Evolutionary conservation across 2,329 filamentous ascomycete species (phyloP).

Genomic region (Cytospora piceicola): DNA sequence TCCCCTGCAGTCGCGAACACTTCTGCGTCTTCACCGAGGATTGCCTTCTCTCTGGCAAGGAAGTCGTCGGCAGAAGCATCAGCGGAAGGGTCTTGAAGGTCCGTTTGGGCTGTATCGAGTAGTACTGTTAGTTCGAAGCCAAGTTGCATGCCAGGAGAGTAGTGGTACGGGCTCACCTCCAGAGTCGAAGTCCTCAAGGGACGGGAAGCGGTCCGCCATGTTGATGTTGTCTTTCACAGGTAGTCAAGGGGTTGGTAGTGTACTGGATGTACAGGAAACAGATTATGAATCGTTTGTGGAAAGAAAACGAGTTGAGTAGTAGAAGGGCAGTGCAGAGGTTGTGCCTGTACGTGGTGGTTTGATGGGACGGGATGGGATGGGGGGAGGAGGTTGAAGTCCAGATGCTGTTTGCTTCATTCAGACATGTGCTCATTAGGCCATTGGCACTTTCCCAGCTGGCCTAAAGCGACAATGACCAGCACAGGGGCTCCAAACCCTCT

Average conservation of each 20-base stretch:
- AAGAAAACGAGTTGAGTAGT: background rate
- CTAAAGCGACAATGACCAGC: constrained; percentile 16
- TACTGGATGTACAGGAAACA: background rate
- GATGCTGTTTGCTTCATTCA: constrained; percentile 6
- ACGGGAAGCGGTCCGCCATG: constrained; percentile 81
- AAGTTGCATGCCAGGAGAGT: constrained; percentile 21
- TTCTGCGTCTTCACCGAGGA: constrained; percentile 89
- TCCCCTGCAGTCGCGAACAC: constrained; percentile 84
- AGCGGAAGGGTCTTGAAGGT: constrained; percentile 60
- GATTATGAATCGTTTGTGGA: background rate
- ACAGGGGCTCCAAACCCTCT: background rate
- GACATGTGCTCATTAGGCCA: constrained; percentile 16
- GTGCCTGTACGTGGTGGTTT: constrained; percentile 16
- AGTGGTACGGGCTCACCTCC: constrained; percentile 51
- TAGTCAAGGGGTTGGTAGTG: constrained; percentile 1
- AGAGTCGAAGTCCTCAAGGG: constrained; percentile 76
- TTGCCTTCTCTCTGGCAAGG: constrained; percentile 85
- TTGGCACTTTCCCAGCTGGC: constrained; percentile 25
- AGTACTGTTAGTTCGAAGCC: constrained; percentile 32
- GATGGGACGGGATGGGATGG: constrained; percentile 8
- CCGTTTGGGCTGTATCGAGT: constrained; percentile 65
- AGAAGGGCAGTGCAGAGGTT: constrained; percentile 5
- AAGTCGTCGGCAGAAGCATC: constrained; percentile 77
- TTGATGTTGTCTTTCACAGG: constrained; percentile 33
- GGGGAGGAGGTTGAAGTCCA: constrained; percentile 18